A percentile compares a stretch with the other conserved stretches of the same genome.
These are phyloP conservation scores for Patellifolia procumbens DNA, from an alignment of 179 eudicot genomes.

Conservation along the genomic window DNA sequence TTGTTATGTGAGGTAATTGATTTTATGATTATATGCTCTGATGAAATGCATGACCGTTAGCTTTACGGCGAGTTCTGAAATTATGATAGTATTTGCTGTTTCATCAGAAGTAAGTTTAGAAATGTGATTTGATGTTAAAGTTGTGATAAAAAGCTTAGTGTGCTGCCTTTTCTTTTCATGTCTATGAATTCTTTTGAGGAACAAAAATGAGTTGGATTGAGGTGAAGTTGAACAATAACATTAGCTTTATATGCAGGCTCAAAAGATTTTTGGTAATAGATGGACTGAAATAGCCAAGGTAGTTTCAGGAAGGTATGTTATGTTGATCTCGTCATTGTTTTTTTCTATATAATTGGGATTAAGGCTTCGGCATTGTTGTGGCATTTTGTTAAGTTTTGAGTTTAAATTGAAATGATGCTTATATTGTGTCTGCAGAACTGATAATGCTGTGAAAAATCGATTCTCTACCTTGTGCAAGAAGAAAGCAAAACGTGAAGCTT, in stretches of 20 bases:
- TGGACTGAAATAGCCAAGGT: conserved; percentile 99
- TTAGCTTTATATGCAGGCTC: conserved; percentile 73
- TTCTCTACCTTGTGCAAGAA: conserved; percentile 93
- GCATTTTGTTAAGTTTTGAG: no score
- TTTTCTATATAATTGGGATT: background rate
- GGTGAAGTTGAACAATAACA: conserved; percentile 12
- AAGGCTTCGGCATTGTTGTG: no score
- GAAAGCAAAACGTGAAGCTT: conserved; percentile 80
- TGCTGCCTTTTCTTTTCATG: no score
- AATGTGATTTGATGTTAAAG: background rate
- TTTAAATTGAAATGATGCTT: background rate
- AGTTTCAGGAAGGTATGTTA: conserved; percentile 88
- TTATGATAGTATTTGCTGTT: background rate
- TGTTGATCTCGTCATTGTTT: background rate
- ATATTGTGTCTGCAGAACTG: conserved; percentile 20
- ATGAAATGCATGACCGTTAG: background rate
- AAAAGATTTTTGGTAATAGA: conserved; percentile 86
- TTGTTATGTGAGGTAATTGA: conserved; percentile 91
- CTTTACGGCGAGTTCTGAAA: background rate
- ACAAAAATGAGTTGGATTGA: background rate
- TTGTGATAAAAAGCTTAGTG: background rate
- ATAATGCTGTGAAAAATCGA: conserved; percentile 96
- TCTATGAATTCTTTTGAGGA: background rate
- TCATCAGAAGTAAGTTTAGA: background rate
- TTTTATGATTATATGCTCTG: background rate